Evolutionary conservation across 2,329 filamentous ascomycete genomes (phyloP), one percentile per base, ranked within the genome.

Genomic region (Microdochium trichocladiopsis): DNA sequence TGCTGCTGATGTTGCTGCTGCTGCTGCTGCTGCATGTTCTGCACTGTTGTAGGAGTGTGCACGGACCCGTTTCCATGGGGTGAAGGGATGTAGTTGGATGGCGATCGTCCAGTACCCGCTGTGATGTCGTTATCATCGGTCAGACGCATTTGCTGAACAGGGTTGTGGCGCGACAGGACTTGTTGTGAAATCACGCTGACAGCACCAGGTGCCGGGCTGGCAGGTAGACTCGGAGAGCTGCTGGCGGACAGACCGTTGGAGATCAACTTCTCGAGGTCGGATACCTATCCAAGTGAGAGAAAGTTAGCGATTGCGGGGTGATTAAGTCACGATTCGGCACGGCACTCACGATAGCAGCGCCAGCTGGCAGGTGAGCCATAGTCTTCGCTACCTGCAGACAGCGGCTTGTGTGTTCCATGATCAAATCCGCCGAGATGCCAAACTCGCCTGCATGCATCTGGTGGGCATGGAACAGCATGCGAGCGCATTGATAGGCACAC

Each of bases 401-500:
- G 9, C 76, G 68, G n/a, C 66, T 69, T 2, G 75, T 74, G 43
- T 78, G 71, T 50, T 81, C 77, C 45, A 71, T 61, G 22, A 80
- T 72, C 16, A 69, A 67, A 12, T 78, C 77, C 3, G 68, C 60
- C 1, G 69, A 71, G 16, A 80, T 64, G 2, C 71, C 69, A 45
- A 75, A 67, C 48, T 76, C 73, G 2, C 63, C 65, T 1, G 66
- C 69, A 47, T 70, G 70, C 21, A 69, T 73, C 51, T 78, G 75
- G 50, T 76, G 72, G 2, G 72, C 72, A 55, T 79, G 77, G 31
- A 75, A 77, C 50, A 82, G 63, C 60, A 80, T 73, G 25, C 76
- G 71, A 10, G 74, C 73, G 50, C 78, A 81, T 56, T 82, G 78
- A 52, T 80, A 80, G 1, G 77, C 74, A 55, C 79, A 82, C 3